Evolutionary conservation across 192 early-diverging fungal species (phyloP).

Genomic region (Gryganskiella cystojenkinii): DNA sequence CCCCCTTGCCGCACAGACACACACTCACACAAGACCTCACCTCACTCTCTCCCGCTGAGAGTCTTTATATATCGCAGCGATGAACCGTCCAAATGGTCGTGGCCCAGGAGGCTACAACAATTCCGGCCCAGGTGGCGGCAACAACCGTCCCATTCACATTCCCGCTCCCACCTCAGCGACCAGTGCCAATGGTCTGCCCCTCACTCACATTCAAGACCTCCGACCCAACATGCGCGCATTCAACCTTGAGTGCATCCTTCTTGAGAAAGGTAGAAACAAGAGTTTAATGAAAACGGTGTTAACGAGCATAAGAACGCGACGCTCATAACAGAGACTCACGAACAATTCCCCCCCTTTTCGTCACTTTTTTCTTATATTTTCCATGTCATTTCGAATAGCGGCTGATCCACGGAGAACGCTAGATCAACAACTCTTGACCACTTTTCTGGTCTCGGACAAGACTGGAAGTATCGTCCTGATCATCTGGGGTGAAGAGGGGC

Average conservation of each 20-base stretch:
- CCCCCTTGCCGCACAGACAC: too few species aligned
- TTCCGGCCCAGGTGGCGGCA: background rate
- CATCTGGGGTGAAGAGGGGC: constrained; percentile 66
- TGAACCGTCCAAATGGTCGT: background rate
- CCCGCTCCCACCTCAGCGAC: constrained; percentile 4
- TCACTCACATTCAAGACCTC: constrained; percentile 59
- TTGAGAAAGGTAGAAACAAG: constrained; percentile 59
- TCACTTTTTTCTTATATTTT: background rate
- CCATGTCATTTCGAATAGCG: background rate
- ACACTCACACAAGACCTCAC: too few species aligned
- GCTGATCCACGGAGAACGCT: constrained; percentile 30
- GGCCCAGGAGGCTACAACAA: background rate
- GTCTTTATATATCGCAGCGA: background rate
- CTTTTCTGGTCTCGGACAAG: constrained; percentile 70
- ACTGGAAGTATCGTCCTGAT: constrained; percentile 68
- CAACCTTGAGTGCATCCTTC: constrained; percentile 72
- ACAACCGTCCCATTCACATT: background rate
- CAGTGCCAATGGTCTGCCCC: constrained; percentile 17
- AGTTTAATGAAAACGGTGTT: too few species aligned
- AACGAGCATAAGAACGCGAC: too few species aligned
- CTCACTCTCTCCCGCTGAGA: background rate
- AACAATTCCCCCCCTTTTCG: background rate
- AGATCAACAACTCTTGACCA: constrained; percentile 64
- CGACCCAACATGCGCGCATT: constrained; percentile 68
- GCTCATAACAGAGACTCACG: too few species aligned